These are phyloP conservation scores for Hirschioporus abietinus DNA, from an alignment of 768 basidiomycete genomes.

Conservation along the genomic window DNA sequence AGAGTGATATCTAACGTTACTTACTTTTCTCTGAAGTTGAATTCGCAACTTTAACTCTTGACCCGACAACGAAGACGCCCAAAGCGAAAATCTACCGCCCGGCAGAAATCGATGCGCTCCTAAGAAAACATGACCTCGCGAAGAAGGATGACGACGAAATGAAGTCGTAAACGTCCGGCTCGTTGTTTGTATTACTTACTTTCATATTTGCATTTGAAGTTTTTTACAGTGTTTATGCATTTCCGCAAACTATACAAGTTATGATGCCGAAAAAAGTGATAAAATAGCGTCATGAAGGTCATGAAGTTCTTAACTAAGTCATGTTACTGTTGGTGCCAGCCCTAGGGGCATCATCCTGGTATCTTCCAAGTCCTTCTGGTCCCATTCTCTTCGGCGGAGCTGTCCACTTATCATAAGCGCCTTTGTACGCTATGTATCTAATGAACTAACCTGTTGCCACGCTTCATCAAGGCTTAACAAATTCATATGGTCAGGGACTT, in stretches of 20 bases:
- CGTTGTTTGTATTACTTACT: not conserved
- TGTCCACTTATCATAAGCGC: conserved; percentile 12
- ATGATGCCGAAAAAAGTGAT: not conserved
- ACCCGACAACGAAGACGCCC: conserved; percentile 69
- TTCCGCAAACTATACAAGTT: not conserved
- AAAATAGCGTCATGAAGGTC: not conserved
- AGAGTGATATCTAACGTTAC: not conserved
- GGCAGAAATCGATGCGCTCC: conserved; percentile 79
- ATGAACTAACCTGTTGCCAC: conserved; percentile 47
- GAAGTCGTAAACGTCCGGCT: conserved; percentile 30
- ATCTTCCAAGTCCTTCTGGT: conserved; percentile 39
- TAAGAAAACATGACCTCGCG: conserved; percentile 72
- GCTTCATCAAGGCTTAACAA: conserved; percentile 55
- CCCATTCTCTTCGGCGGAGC: conserved; percentile 46
- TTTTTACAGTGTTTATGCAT: not conserved
- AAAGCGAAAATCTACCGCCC: conserved; percentile 91
- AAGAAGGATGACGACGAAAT: conserved; percentile 90
- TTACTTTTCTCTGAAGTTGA: conserved; percentile 50
- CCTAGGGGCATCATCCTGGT: conserved; percentile 55
- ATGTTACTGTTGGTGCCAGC: conserved; percentile 16
- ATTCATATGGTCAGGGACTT: conserved; percentile 73
- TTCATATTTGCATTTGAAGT: not conserved
- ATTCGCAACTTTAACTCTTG: conserved; percentile 89
- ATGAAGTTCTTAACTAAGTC: not conserved
- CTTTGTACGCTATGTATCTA: conserved; percentile 4